These are phyloP conservation scores for Piper longum DNA, from an alignment of 164 flowering plant species.

Conservation along the genomic window DNA sequence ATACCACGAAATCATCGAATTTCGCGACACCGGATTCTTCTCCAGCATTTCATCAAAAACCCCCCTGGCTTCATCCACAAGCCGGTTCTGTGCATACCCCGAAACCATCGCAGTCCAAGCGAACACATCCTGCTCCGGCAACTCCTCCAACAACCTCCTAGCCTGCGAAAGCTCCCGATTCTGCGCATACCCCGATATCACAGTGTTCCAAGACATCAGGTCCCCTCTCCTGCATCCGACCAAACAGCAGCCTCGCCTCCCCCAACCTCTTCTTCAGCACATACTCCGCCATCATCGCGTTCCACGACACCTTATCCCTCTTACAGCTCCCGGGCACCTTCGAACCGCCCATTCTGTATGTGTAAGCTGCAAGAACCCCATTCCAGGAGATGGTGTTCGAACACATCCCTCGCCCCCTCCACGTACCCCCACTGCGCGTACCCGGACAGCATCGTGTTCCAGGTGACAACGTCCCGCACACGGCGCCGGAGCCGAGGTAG, in stretches of 20 bases:
- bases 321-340: conserved; percentile 49
- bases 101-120: conserved; percentile 93
- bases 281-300: conserved; percentile 72
- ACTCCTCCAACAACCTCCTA: conserved; percentile 46
- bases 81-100: conserved; percentile 70
- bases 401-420: conserved; percentile 54
- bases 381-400: conserved; percentile 79
- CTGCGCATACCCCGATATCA: conserved; percentile 76
- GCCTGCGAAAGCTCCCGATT: conserved; percentile 51
- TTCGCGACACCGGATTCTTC: conserved; percentile 72
- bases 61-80: conserved; percentile 51
- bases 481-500: no score
- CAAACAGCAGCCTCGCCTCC: conserved; percentile 54
- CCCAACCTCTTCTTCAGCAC: conserved; percentile 48
- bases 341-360: conserved; percentile 70
- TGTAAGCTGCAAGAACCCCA: conserved; percentile 65
- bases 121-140: conserved; percentile 56
- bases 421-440: conserved; percentile 61
- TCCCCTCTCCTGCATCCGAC: conserved; percentile 66
- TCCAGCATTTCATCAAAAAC: conserved; percentile 73
- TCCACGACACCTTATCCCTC: conserved; percentile 83
- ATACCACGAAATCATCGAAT: conserved; percentile 85
- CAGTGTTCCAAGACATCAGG: conserved; percentile 75
- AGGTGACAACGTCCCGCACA: conserved; percentile 72
- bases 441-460: conserved; percentile 78